Evolutionary conservation across 208 protist genomes (phyloP).

Genomic region (Trypanosoma platydactyli): DNA sequence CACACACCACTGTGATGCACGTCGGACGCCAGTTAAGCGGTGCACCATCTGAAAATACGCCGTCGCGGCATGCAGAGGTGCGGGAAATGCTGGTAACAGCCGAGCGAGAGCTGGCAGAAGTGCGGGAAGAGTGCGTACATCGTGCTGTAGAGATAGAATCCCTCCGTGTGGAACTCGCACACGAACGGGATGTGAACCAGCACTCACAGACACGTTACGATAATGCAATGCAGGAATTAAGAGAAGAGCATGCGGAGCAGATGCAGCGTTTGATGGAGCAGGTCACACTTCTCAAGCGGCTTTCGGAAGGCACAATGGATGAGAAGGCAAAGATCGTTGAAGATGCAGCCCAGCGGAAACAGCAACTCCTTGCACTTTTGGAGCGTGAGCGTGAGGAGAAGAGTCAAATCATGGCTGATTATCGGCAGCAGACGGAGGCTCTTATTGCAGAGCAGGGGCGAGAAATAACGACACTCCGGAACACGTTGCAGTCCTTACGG

Average conservation of each 20-base stretch:
- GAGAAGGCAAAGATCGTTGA: constrained; percentile 64
- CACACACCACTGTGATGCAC: too few relatives aligned
- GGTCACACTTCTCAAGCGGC: constrained; percentile 68
- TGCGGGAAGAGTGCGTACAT: constrained; percentile 56
- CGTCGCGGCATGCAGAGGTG: constrained; percentile 51
- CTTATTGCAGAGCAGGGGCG: constrained; percentile 84
- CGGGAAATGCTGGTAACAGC: constrained; percentile 66
- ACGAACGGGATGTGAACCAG: constrained; percentile 49
- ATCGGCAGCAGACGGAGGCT: constrained; percentile 85
- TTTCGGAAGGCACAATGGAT: constrained; percentile 70
- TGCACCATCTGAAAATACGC: constrained; percentile 6
- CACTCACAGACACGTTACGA: constrained; percentile 42
- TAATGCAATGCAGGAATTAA: constrained; percentile 40
- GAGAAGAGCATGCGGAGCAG: constrained; percentile 66
- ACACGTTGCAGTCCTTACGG: constrained; percentile 48
- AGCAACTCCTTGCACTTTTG: constrained; percentile 68
- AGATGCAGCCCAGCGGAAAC: constrained; percentile 63
- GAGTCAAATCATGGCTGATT: constrained; percentile 85
- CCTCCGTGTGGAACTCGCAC: constrained; percentile 56
- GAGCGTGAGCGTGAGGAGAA: constrained; percentile 86
- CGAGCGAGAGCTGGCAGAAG: constrained; percentile 71
- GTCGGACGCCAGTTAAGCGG: neutral
- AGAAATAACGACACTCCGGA: constrained; percentile 78
- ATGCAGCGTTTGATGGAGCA: constrained; percentile 77
- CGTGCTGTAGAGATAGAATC: constrained; percentile 48